These are phyloP conservation scores for Fallopia convolvulus DNA, from an alignment of 148 eudicot species.

Conservation along the genomic window DNA sequence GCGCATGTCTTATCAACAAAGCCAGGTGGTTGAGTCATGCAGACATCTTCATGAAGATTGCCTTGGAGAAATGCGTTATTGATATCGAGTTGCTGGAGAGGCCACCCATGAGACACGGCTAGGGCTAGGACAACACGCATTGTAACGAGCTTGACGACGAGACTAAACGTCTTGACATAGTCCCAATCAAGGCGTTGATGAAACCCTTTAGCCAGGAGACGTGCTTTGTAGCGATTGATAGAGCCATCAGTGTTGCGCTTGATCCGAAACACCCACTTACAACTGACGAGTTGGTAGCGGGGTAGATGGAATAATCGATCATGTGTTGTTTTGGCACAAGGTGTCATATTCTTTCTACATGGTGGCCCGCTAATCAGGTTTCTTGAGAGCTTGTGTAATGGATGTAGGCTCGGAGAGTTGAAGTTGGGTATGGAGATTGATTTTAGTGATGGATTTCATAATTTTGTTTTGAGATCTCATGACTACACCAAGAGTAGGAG, in stretches of 20 bases:
- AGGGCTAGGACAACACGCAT: neutral
- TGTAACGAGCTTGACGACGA: neutral
- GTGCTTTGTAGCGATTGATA: neutral
- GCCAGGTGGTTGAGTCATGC: neutral
- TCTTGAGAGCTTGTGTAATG: neutral
- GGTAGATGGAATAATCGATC: neutral
- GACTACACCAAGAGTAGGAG: neutral
- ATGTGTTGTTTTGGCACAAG: neutral
- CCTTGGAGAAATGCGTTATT: neutral
- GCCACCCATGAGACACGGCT: neutral
- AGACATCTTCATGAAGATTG: neutral
- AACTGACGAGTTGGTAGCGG: neutral
- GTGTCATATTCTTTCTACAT: neutral
- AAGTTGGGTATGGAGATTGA: neutral
- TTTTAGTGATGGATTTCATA: neutral
- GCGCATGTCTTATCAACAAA: neutral
- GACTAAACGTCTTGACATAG: neutral
- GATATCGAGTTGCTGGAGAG: neutral
- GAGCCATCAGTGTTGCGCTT: neutral
- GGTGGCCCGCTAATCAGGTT: neutral
- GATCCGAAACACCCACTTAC: too few species aligned
- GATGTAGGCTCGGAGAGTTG: neutral
- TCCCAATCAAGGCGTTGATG: neutral
- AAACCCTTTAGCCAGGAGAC: neutral
- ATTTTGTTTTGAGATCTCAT: neutral